These are phyloP conservation scores for Oryza meridionalis DNA, from an alignment of 176 grass and related monocot species.

Conservation along the genomic window DNA sequence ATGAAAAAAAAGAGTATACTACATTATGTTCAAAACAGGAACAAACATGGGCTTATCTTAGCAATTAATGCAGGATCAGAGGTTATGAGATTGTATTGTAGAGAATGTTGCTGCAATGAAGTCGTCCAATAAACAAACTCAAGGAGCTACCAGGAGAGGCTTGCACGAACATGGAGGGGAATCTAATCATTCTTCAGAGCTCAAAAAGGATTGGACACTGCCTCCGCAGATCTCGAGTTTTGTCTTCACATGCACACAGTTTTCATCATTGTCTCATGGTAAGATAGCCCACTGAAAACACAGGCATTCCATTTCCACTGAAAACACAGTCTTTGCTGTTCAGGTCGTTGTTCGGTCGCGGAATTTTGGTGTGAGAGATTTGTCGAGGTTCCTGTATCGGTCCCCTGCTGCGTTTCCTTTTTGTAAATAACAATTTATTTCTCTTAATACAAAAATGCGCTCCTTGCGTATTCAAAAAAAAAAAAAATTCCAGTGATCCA, in stretches of 20 bases:
- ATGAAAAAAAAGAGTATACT: not conserved
- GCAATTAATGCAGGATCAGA: slow-evolving; percentile 43
- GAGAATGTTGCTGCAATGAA: slow-evolving; percentile 39
- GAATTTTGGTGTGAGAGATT: no score
- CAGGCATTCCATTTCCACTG: slow-evolving; percentile 19
- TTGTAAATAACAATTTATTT: no score
- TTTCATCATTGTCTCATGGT: slow-evolving; percentile 20
- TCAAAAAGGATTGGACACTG: slow-evolving; percentile 34
- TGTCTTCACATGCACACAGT: slow-evolving; percentile 17
- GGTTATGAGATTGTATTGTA: slow-evolving; percentile 37
- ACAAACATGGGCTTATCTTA: slow-evolving; percentile 41
- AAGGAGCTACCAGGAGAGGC: slow-evolving; percentile 32
- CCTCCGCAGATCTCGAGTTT: slow-evolving; percentile 10
- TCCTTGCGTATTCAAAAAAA: no score
- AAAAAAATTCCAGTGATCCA: not conserved
- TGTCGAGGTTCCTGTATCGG: no score
- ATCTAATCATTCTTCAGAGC: slow-evolving; percentile 34
- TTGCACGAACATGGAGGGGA: slow-evolving; percentile 54
- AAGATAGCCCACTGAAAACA: slow-evolving; percentile 5
- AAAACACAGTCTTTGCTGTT: no score
- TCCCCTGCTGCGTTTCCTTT: no score
- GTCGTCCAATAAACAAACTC: slow-evolving; percentile 40
- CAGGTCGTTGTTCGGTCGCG: no score
- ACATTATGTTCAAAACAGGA: slow-evolving; percentile 23
- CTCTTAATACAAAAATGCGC: no score